Evolutionary conservation across 2,329 filamentous ascomycete genomes (phyloP), one percentile per base, ranked within the genome.

Genomic region (Diaporthe citrichinensis): DNA sequence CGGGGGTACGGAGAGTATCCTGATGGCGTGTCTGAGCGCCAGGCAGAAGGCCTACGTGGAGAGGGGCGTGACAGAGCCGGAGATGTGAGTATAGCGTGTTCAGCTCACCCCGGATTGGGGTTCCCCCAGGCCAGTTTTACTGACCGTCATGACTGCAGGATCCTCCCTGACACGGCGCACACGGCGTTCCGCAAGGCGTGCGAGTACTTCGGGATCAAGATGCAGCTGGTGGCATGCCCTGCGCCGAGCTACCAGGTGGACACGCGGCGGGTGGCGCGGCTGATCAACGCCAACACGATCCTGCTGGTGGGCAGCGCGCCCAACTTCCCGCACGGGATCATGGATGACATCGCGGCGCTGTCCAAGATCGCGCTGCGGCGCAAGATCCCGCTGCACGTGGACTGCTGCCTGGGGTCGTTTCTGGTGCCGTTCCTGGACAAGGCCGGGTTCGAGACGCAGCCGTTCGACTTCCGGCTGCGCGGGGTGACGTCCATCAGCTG

Each of bases 241-340:
- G 94, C 93, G 1, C 95, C 97, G 1, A 87, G 87, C 62, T 96
- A 98, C 87, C 95, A 96, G 85, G 96, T 98, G 75, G 92, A 98
- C 80, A 87, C 96, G 23, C 88, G 91, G 74, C 90, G 92, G 41
- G 94, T 98, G 62, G 91, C 93, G 23, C 94, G 95, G 44, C 91
- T 98, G 76, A 92, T 99, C 85, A 99, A 98, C 85, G 91, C 93
- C 80, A 99, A 99, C 87, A 99, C 97, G 0, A 87, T 98, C 76
- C 88, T 99, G 39, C 92, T 99, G 5, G 97, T 98, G 71, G 97
- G 97, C 65, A 98, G 95, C 2, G 96, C 97, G 0, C 97, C 97
- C 76, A 99, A 98, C 88, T 99, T 98, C 86, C 97, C 97, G 51
- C 97, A 99, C 83, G 97, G 97, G 77, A 98, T 99, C 82, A 97